A percentile compares a stretch with the other conserved stretches of the same genome.
These are phyloP conservation scores for Ephemerocybe angulata DNA, from an alignment of 768 basidiomycete species.

Conservation along the genomic window DNA sequence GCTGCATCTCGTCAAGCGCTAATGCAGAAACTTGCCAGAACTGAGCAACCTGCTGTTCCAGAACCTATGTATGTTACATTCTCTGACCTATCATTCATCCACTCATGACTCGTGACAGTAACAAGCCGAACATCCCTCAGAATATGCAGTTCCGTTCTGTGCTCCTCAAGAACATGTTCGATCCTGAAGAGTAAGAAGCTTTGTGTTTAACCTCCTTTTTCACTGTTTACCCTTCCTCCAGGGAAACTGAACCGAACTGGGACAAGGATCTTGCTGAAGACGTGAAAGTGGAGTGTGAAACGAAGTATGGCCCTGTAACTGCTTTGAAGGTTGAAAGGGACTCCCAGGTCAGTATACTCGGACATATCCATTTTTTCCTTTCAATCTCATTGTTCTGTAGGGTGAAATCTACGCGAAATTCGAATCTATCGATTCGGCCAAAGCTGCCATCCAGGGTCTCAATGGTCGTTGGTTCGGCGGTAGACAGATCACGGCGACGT, in stretches of 20 bases:
- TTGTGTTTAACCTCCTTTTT: not conserved
- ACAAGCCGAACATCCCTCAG: constrained; percentile 76
- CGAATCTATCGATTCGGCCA: constrained; percentile 70
- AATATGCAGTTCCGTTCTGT: constrained; percentile 88
- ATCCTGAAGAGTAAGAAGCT: constrained; percentile 94
- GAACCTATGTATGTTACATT: constrained; percentile 53
- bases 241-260: constrained; percentile 96
- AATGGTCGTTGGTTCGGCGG: constrained; percentile 98
- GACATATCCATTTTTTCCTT: not conserved
- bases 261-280: constrained; percentile 95
- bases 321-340: constrained; percentile 94
- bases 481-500: constrained; percentile 78
- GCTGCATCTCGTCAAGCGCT: constrained; percentile 97
- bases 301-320: constrained; percentile 83
- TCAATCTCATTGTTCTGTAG: constrained; percentile 37
- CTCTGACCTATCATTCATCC: not conserved
- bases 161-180: constrained; percentile 92
- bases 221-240: constrained; percentile 25
- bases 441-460: constrained; percentile 81
- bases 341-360: constrained; percentile 61
- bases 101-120: constrained; percentile 38
- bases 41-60: constrained; percentile 57
- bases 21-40: constrained; percentile 99
- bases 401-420: constrained; percentile 99
- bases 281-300: constrained; percentile 90